Percentiles rank a stretch among this genome's conserved stretches.
Conservation (phyloP, 768 basidiomycete genomes). For the Xanthoconium purpureum region DNA sequence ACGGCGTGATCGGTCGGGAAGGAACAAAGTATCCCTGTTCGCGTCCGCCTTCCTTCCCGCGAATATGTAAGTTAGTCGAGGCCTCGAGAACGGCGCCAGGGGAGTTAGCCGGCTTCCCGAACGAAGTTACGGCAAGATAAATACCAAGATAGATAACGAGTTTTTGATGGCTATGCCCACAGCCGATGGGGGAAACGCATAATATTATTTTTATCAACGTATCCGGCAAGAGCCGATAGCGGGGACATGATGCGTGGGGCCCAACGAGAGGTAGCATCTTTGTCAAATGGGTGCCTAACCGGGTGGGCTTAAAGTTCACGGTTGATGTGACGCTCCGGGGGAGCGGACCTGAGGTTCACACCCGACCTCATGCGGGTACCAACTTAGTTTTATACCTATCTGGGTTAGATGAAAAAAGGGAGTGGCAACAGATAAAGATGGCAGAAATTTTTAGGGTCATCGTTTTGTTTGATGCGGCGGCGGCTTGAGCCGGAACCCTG, state of each 20-base stretch:
- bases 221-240: conserved; percentile 2
- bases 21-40: background rate
- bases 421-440: conserved; percentile 4
- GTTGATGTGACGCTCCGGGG: conserved; percentile 8
- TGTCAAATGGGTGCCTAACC: background rate
- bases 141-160: conserved; percentile 6
- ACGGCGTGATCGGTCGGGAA: background rate
- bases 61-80: conserved; percentile 14
- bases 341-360: conserved; percentile 12
- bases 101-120: background rate
- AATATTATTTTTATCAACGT: conserved; percentile 1
- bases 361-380: conserved; percentile 1
- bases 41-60: conserved; percentile 12
- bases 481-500: background rate
- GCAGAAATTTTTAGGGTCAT: conserved; percentile 12
- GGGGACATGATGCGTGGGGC: background rate
- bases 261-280: background rate
- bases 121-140: conserved; percentile 18
- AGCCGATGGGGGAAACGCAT: background rate
- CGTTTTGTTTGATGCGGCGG: background rate
- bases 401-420: conserved; percentile 23
- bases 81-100: conserved; percentile 7
- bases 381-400: conserved; percentile 7
- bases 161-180: conserved; percentile 15
- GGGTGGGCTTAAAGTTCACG: conserved; percentile 8